phyloP scores from a whole-genome alignment of 495 filamentous ascomycete species.

The Penicillium goetzii region DNA sequence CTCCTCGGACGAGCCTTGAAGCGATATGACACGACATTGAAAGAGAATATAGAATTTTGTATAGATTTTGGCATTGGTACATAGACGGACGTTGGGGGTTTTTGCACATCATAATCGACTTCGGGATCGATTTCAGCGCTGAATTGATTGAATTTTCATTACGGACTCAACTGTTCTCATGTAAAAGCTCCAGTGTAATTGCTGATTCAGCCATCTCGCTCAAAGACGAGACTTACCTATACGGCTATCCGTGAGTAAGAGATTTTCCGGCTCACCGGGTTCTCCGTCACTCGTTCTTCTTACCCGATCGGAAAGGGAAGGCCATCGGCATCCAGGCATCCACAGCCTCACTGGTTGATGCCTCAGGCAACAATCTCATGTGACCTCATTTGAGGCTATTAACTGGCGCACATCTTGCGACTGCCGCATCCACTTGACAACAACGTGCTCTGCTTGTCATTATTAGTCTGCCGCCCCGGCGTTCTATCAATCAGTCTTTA shows the following conservation, averaged over 20 bases:
- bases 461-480: not conserved
- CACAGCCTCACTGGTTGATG: not conserved
- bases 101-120: not conserved
- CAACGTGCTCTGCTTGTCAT: not conserved
- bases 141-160: conserved; percentile 1
- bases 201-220: not conserved
- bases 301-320: not conserved
- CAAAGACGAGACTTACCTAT: not conserved
- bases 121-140: not conserved
- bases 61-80: conserved; percentile 3
- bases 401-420: not conserved
- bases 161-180: not conserved
- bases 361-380: not conserved
- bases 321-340: not conserved
- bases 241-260: not conserved
- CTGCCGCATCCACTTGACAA: not conserved
- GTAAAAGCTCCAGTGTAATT: not conserved
- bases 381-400: not conserved
- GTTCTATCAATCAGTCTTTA: no score
- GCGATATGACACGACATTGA: not conserved
- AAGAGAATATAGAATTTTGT: conserved; percentile 4
- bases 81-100: not conserved
- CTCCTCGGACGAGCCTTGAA: conserved; percentile 9
- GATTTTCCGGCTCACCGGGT: not conserved
- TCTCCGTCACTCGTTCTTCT: not conserved